These are phyloP conservation scores for Trametes sanguinea DNA, from an alignment of 768 basidiomycete species.

Conservation along the genomic window DNA sequence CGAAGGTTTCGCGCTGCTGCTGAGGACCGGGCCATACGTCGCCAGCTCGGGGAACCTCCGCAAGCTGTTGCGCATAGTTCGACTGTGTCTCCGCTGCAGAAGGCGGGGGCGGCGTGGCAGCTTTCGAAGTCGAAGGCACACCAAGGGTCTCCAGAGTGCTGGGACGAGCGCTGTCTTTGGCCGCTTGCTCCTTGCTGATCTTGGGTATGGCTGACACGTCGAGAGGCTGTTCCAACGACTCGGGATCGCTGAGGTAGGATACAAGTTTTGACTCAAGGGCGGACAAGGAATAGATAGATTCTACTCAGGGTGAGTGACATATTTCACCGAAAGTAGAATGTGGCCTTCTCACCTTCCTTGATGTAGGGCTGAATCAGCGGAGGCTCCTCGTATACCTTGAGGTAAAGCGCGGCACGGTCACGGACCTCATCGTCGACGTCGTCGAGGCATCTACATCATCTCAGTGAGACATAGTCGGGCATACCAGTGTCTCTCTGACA, in stretches of 20 bases:
- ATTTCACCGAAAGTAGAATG: neutral
- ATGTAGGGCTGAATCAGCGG: conserved; percentile 83
- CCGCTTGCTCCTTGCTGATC: conserved; percentile 90
- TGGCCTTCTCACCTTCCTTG: conserved; percentile 72
- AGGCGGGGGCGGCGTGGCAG: conserved; percentile 69
- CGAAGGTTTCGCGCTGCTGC: conserved; percentile 75
- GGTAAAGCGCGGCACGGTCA: conserved; percentile 94
- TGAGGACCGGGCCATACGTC: conserved; percentile 82
- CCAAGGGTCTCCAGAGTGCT: conserved; percentile 85
- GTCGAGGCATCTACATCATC: conserved; percentile 75
- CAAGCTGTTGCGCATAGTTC: conserved; percentile 81
- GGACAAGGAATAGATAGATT: conserved; percentile 90
- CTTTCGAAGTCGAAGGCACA: conserved; percentile 62
- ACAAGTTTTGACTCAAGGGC: conserved; percentile 90
- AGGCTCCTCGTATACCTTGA: conserved; percentile 80
- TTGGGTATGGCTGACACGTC: conserved; percentile 87
- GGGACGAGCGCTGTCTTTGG: conserved; percentile 85
- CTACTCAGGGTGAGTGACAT: conserved; percentile 42
- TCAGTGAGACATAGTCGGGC: neutral
- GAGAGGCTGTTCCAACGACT: conserved; percentile 71
- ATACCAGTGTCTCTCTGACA: conserved; percentile 22
- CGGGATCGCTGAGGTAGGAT: conserved; percentile 87
- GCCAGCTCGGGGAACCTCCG: conserved; percentile 87
- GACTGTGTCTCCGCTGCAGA: conserved; percentile 88
- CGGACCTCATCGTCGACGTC: conserved; percentile 99